Percentiles rank a stretch among this genome's conserved stretches.
Conservation (phyloP, 2,329 filamentous ascomycete genomes). For the Eutypa lata region DNA sequence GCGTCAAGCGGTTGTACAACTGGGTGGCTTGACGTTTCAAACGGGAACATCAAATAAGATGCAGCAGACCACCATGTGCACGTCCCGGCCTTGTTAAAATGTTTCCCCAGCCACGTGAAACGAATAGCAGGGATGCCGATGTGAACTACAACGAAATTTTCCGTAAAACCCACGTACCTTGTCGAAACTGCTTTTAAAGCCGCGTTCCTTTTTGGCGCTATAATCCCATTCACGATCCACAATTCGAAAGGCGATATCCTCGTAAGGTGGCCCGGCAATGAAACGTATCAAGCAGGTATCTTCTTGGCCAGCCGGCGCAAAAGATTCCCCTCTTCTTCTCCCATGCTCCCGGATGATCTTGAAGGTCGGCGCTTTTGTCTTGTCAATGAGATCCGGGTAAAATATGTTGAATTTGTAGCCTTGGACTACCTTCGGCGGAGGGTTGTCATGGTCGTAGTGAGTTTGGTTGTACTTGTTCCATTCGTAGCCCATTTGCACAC, state of each 20-base stretch:
- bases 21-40: conserved; percentile 10
- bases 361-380: conserved; percentile 90
- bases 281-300: conserved; percentile 97
- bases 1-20: conserved; percentile 8
- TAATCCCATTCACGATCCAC: conserved; percentile 99
- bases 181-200: conserved; percentile 95
- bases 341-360: conserved; percentile 93
- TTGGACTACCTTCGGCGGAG: conserved; percentile 95
- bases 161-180: conserved; percentile 67
- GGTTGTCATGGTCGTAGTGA: conserved; percentile 98
- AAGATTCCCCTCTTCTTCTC: conserved; percentile 83
- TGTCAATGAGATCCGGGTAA: conserved; percentile 95
- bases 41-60: conserved; percentile 8
- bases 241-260: conserved; percentile 95
- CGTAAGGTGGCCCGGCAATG: conserved; percentile 90
- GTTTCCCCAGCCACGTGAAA: conserved; percentile 11
- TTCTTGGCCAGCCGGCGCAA: conserved; percentile 89
- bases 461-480: conserved; percentile 99
- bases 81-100: conserved; percentile 1
- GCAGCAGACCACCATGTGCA: conserved; percentile 6
- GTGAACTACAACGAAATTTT: conserved; percentile 8
- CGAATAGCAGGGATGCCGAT: conserved; percentile 8
- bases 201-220: conserved; percentile 88
- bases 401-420: conserved; percentile 99
- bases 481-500: conserved; percentile 98